phyloP scores from a whole-genome alignment of 768 basidiomycete species.

The Leccinum variicolor region DNA sequence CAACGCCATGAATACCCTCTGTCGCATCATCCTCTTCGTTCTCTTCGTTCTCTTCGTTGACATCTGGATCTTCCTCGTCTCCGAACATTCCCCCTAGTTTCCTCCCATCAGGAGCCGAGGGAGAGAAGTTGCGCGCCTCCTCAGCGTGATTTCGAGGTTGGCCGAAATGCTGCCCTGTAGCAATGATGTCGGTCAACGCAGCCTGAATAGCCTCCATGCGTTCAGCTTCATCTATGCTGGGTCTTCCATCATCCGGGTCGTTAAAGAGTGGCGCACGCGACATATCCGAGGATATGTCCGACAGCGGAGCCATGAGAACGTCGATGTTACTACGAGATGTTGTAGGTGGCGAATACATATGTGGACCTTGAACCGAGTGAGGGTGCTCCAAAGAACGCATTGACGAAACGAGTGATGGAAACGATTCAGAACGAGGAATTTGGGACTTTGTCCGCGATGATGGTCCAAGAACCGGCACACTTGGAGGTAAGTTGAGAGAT shows the following conservation, averaged over 20 bases:
- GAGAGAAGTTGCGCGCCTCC: constrained; percentile 4
- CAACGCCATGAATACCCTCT: constrained; percentile 27
- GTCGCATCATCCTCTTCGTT: constrained; percentile 40
- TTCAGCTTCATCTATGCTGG: constrained; percentile 62
- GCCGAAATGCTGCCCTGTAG: constrained; percentile 61
- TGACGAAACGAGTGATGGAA: constrained; percentile 28
- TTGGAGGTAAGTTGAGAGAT: constrained; percentile 11
- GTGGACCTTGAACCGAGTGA: constrained; percentile 16
- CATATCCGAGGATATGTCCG: constrained; percentile 48
- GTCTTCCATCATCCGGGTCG: constrained; percentile 62
- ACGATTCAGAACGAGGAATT: constrained; percentile 36
- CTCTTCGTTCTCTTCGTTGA: constrained; percentile 48
- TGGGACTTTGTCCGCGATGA: constrained; percentile 8
- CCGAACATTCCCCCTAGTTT: constrained; percentile 32
- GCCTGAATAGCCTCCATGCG: constrained; percentile 97
- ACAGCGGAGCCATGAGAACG: constrained; percentile 74
- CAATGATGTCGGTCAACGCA: constrained; percentile 94
- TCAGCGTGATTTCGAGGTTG: constrained; percentile 14
- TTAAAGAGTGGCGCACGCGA: constrained; percentile 76
- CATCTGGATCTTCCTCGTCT: constrained; percentile 37
- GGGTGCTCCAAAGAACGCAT: constrained; percentile 14
- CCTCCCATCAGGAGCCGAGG: constrained; percentile 8
- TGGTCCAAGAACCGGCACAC: not conserved
- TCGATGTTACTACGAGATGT: constrained; percentile 56
- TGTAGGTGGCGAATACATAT: constrained; percentile 16